Percentiles rank a stretch among this genome's conserved stretches.
These are phyloP conservation scores for Backusella circina DNA, from an alignment of 192 early-diverging fungal species.

Conservation along the genomic window DNA sequence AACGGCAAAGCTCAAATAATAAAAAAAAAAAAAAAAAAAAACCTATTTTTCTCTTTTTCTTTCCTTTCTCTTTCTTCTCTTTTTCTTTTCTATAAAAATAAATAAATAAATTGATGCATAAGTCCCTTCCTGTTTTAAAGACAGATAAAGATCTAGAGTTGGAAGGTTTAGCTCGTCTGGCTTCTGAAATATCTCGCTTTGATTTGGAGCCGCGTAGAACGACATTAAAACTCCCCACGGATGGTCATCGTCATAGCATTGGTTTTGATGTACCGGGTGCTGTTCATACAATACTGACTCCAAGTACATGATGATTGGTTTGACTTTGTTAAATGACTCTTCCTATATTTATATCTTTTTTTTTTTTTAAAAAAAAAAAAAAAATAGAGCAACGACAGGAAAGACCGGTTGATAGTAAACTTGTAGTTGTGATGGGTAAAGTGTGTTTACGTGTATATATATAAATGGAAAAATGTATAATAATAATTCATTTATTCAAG, in stretches of 20 bases:
- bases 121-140: constrained; percentile 6
- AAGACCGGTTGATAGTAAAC: constrained; percentile 81
- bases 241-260: constrained; percentile 11
- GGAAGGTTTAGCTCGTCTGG: constrained; percentile 5
- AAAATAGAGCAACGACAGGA: constrained; percentile 38
- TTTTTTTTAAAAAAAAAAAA: too few species aligned
- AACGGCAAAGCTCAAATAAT: too few species aligned
- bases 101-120: background rate
- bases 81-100: background rate
- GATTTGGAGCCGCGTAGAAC: background rate
- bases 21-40: background rate
- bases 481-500: too few species aligned
- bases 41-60: background rate
- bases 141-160: constrained; percentile 9
- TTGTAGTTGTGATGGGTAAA: constrained; percentile 90
- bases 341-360: background rate
- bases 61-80: background rate
- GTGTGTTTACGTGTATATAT: background rate
- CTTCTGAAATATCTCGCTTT: background rate
- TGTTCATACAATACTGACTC: constrained; percentile 42
- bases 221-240: background rate
- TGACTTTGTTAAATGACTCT: background rate
- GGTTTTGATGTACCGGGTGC: constrained; percentile 48
- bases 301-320: constrained; percentile 21
- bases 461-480: too few species aligned